Evolutionary conservation across 768 basidiomycete species (phyloP).

Genomic region (Panaeolus cyanescens): DNA sequence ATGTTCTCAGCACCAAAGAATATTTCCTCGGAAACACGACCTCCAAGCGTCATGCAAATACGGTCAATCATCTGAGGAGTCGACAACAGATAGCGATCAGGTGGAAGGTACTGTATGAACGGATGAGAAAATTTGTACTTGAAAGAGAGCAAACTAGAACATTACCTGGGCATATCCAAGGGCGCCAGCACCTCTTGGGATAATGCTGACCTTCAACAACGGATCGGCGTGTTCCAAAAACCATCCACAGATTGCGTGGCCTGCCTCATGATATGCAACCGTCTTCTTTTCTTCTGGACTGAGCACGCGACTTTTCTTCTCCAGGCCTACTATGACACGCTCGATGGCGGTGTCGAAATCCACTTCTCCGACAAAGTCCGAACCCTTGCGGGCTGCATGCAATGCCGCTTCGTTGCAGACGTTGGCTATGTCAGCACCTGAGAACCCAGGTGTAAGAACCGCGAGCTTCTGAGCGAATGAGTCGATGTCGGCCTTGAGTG

Average conservation of each 20-base stretch:
- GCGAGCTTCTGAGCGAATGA: slow-evolving; percentile 89
- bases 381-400: slow-evolving; percentile 85
- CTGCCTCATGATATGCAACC: slow-evolving; percentile 98
- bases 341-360: slow-evolving; percentile 99
- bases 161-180: slow-evolving; percentile 94
- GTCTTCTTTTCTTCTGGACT: slow-evolving; percentile 97
- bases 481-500: slow-evolving; percentile 49
- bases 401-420: slow-evolving; percentile 98
- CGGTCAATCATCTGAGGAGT: slow-evolving; percentile 93
- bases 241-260: slow-evolving; percentile 98
- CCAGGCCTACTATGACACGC: slow-evolving; percentile 95
- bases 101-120: slow-evolving; percentile 76
- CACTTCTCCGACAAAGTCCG: slow-evolving; percentile 74
- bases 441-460: slow-evolving; percentile 96
- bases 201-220: slow-evolving; percentile 96
- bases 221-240: slow-evolving; percentile 98
- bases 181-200: slow-evolving; percentile 93
- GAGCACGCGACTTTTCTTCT: slow-evolving; percentile 92
- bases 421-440: slow-evolving; percentile 98
- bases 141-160: slow-evolving; percentile 23
- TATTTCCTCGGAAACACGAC: slow-evolving; percentile 97
- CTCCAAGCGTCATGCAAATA: slow-evolving; percentile 98
- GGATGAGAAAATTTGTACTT: slow-evolving; percentile 10
- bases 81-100: slow-evolving; percentile 93
- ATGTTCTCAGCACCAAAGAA: slow-evolving; percentile 92